phyloP scores from a whole-genome alignment of 192 early-diverging fungal species.

The Coemansia sp. region DNA sequence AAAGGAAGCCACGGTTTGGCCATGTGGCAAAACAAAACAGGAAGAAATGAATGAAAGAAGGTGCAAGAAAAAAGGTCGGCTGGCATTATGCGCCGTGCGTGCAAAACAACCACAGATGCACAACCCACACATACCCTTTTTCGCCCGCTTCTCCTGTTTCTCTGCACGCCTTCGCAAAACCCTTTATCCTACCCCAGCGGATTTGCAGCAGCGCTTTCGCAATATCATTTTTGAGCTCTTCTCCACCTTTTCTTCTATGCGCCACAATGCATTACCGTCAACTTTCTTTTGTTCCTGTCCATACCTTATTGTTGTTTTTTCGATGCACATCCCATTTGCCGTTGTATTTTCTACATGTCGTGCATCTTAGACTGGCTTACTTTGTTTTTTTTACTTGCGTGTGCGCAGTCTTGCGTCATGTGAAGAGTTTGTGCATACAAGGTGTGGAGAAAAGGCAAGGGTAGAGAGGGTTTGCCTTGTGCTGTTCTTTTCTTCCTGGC shows the following conservation, averaged over 20 bases:
- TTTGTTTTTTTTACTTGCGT: background rate
- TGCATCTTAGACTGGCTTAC: background rate
- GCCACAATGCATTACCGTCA: conserved; percentile 16
- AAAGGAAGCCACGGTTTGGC: conserved; percentile 8
- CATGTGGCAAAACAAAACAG: conserved; percentile 1
- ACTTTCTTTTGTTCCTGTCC: background rate
- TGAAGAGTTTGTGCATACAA: background rate
- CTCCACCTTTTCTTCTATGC: conserved; percentile 14
- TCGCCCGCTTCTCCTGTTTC: background rate
- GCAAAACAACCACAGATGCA: background rate
- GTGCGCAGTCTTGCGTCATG: conserved; percentile 5
- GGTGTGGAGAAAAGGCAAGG: background rate
- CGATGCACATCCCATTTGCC: background rate
- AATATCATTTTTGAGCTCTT: background rate
- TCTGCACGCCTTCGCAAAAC: conserved; percentile 1
- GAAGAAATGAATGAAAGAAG: background rate
- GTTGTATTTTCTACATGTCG: background rate
- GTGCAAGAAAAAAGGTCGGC: background rate
- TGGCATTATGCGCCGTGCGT: no score
- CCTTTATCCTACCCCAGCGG: conserved; percentile 7
- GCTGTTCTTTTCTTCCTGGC: background rate
- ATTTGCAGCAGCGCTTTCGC: conserved; percentile 15
- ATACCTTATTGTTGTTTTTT: background rate
- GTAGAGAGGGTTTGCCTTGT: background rate
- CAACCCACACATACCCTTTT: conserved; percentile 1